Conservation (phyloP, 1,139 yeast species). For the Debaryomyces fabryi region DNA sequence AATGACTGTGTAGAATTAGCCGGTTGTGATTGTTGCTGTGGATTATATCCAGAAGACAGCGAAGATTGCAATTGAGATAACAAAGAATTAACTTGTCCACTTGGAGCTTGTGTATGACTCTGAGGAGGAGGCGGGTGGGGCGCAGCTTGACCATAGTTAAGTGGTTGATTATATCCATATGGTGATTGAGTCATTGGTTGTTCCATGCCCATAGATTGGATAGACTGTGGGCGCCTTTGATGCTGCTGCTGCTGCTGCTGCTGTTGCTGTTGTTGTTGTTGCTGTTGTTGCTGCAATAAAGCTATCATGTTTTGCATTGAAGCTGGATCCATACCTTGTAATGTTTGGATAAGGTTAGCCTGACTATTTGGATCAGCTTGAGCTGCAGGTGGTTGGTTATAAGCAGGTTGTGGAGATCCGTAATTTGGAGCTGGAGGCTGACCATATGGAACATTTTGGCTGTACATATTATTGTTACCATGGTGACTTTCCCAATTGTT, state of each 20-base stretch:
- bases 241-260: constrained; percentile 17
- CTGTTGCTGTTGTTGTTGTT: constrained; percentile 25
- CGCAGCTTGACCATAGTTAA: constrained; percentile 14
- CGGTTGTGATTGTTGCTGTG: constrained; percentile 16
- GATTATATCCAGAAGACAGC: constrained; percentile 11
- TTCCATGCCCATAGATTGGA: constrained; percentile 1
- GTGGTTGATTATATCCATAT: constrained; percentile 9
- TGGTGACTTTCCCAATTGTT: neutral
- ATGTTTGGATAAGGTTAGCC: constrained; percentile 27
- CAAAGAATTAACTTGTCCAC: constrained; percentile 30
- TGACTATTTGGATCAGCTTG: constrained; percentile 10
- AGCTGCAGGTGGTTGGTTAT: constrained; percentile 6
- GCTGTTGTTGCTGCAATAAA: constrained; percentile 35
- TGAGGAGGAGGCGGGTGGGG: constrained; percentile 15
- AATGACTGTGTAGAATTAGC: constrained; percentile 24
- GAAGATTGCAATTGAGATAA: constrained; percentile 31
- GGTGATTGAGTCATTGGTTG: constrained; percentile 2
- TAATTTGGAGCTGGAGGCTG: constrained; percentile 13
- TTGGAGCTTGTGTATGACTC: constrained; percentile 16
- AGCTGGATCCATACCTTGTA: constrained; percentile 55
- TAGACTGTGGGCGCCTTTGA: constrained; percentile 13
- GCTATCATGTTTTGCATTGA: constrained; percentile 53
- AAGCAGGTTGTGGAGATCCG: constrained; percentile 9
- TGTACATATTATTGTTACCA: constrained; percentile 2
- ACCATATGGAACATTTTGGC: constrained; percentile 4